Percentiles rank a stretch among this genome's conserved stretches.
Conservation (phyloP, 1,139 yeast species). For the Pichia sp. region DNA sequence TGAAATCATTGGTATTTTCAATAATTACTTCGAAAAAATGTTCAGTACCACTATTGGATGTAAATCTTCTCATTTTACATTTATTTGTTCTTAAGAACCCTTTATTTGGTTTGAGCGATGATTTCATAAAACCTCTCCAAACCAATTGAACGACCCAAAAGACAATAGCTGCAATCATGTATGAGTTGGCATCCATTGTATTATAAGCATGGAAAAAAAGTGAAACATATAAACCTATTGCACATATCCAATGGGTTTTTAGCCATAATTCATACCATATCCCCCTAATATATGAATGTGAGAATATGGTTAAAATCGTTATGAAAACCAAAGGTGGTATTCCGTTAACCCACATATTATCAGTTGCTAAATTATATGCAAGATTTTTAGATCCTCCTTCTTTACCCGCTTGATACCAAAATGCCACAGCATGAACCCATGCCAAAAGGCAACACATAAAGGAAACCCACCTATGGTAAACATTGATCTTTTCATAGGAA, state of each 20-base stretch:
- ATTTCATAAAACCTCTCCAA: constrained; percentile 44
- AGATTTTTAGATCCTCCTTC: constrained; percentile 40
- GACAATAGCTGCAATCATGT: constrained; percentile 49
- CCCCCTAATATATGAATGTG: constrained; percentile 38
- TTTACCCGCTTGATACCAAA: constrained; percentile 34
- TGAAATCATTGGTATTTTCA: constrained; percentile 29
- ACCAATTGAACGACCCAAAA: constrained; percentile 47
- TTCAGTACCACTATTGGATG: constrained; percentile 5
- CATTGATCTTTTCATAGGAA: constrained; percentile 47
- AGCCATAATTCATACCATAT: constrained; percentile 43
- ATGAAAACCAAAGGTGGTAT: constrained; percentile 39
- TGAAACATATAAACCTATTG: constrained; percentile 44
- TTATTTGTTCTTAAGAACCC: constrained; percentile 28
- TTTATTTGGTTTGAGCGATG: constrained; percentile 40
- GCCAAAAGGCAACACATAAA: constrained; percentile 36
- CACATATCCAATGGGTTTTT: constrained; percentile 53
- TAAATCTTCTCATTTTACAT: constrained; percentile 24
- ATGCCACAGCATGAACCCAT: constrained; percentile 48
- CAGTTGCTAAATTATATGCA: constrained; percentile 10
- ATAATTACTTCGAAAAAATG: constrained; percentile 34
- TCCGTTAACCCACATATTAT: constrained; percentile 26
- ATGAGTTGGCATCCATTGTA: constrained; percentile 34
- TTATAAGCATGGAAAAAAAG: constrained; percentile 43
- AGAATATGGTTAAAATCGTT: constrained; percentile 37
- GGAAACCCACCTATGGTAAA: constrained; percentile 41